These are phyloP conservation scores for Cladophialophora yegresii DNA, from an alignment of 2,329 filamentous ascomycete species.

Conservation along the genomic window DNA sequence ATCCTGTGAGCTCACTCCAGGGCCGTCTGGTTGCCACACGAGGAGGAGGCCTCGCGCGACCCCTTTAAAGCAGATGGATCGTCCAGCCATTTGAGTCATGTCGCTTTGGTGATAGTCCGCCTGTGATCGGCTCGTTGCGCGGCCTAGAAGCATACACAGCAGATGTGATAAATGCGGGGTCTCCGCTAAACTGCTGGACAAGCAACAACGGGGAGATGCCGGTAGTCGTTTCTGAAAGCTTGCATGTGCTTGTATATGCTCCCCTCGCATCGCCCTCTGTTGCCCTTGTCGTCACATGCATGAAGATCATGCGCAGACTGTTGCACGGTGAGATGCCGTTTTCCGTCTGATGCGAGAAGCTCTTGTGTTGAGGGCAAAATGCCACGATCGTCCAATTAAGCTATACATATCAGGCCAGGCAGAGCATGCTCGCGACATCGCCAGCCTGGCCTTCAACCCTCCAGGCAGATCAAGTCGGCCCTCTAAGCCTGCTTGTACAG, in stretches of 20 bases:
- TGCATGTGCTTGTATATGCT: neutral
- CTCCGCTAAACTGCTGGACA: neutral
- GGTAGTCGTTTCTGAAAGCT: neutral
- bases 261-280: neutral
- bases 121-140: neutral
- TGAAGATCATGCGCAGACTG: neutral
- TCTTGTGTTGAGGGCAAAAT: neutral
- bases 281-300: neutral
- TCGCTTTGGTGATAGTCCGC: neutral
- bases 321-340: neutral
- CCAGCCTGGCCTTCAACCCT: neutral
- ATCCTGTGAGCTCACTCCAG: neutral
- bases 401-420: constrained; percentile 4
- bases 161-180: neutral
- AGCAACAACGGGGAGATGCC: constrained; percentile 5
- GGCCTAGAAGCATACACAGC: neutral
- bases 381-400: neutral
- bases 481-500: neutral
- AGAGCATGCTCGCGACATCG: neutral
- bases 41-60: neutral
- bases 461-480: neutral
- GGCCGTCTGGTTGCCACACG: neutral
- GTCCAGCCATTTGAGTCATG: neutral
- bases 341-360: neutral
- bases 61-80: neutral